Percentiles rank a stretch among this genome's conserved stretches.
Evolutionary conservation across 2,329 filamentous ascomycete genomes (phyloP).

Genomic region (Trichoderma asperellum): DNA sequence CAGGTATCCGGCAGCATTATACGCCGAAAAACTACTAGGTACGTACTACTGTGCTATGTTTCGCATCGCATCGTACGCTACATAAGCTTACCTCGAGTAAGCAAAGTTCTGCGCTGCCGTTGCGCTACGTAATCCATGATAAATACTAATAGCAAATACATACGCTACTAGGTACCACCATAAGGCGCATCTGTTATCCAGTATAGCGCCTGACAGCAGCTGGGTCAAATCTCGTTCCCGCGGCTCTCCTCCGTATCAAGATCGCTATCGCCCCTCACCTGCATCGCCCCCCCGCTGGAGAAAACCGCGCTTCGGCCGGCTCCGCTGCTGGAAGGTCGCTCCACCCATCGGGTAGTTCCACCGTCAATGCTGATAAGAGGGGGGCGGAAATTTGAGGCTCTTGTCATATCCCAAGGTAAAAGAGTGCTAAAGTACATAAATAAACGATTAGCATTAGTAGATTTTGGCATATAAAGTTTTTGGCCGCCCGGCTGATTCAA

Average conservation of each 20-base stretch:
- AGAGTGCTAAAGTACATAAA: not conserved
- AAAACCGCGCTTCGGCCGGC: constrained; percentile 41
- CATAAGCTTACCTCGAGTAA: not conserved
- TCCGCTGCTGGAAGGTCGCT: constrained; percentile 36
- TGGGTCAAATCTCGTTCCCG: not conserved
- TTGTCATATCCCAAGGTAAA: not conserved
- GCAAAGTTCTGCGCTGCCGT: not conserved
- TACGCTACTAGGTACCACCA: not conserved
- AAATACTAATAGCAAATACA: not conserved
- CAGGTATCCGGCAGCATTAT: not conserved
- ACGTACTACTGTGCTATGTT: too few species aligned
- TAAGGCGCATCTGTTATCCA: not conserved
- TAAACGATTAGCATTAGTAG: not conserved
- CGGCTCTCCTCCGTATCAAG: not conserved
- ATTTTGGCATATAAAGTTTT: not conserved
- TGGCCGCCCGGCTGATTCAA: not conserved
- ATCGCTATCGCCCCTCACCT: constrained; percentile 1
- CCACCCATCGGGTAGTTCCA: constrained; percentile 40
- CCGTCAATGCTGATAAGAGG: not conserved
- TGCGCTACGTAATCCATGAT: not conserved
- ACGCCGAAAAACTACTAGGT: not conserved
- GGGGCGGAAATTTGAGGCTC: not conserved
- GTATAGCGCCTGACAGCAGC: too few species aligned
- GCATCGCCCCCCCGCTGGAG: constrained; percentile 33
- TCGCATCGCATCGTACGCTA: not conserved